Evolutionary conservation across 2,329 filamentous ascomycete species (phyloP).

Genomic region (Sporothrix protearum): DNA sequence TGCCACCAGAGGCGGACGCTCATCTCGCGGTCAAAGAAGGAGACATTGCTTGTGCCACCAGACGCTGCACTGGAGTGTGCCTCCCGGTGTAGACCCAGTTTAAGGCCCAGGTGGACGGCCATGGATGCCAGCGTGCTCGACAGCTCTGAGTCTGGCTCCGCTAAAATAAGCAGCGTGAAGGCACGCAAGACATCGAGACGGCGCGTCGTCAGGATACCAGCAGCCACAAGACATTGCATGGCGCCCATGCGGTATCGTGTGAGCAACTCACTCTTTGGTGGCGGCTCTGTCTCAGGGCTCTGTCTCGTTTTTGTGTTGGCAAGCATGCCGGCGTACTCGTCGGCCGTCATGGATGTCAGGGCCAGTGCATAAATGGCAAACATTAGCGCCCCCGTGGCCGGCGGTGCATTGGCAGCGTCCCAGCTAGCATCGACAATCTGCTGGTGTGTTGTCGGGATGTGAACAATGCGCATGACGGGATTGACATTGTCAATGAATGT

Average conservation of each 20-base stretch:
- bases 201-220: slow-evolving; percentile 32
- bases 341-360: slow-evolving; percentile 28
- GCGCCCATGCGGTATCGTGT: slow-evolving; percentile 31
- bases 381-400: slow-evolving; percentile 30
- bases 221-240: slow-evolving; percentile 30
- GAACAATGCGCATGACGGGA: slow-evolving; percentile 35
- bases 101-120: slow-evolving; percentile 31
- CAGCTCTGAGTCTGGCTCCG: slow-evolving; percentile 34
- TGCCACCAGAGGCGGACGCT: slow-evolving; percentile 54
- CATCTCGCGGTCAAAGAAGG: slow-evolving; percentile 53
- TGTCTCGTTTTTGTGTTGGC: slow-evolving; percentile 24
- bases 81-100: slow-evolving; percentile 41
- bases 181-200: slow-evolving; percentile 36
- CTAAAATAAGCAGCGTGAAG: slow-evolving; percentile 33
- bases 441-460: slow-evolving; percentile 36
- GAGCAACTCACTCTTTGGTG: slow-evolving; percentile 23
- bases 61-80: slow-evolving; percentile 24
- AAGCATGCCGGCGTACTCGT: slow-evolving; percentile 16
- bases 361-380: slow-evolving; percentile 35
- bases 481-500: slow-evolving; percentile 36
- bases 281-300: neutral
- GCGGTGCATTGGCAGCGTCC: slow-evolving; percentile 27
- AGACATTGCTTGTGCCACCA: slow-evolving; percentile 43
- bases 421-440: slow-evolving; percentile 35
- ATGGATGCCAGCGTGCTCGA: slow-evolving; percentile 30